Evolutionary conservation across 305 asterid genomes (phyloP).

Genomic region (Fraxinus platypoda): DNA sequence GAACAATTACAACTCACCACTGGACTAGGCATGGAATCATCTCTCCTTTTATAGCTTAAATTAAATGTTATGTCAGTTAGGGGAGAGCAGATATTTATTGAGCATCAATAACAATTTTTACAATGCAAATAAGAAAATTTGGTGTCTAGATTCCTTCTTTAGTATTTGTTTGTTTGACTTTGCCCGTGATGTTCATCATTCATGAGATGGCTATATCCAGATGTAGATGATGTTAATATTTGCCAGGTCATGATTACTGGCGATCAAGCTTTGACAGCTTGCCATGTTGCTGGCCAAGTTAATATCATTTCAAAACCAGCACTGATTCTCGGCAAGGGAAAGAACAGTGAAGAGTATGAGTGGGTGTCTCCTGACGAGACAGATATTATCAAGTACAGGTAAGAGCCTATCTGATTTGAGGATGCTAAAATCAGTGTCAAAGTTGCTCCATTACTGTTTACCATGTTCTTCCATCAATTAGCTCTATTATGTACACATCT

Average conservation of each 20-base stretch:
- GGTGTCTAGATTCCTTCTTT: not conserved
- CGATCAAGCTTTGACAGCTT: constrained; percentile 99
- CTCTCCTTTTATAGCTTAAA: not conserved
- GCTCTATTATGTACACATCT: constrained; percentile 3
- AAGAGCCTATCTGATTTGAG: constrained; percentile 18
- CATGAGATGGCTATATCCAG: not conserved
- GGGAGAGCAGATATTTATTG: not conserved
- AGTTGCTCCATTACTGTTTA: constrained; percentile 15
- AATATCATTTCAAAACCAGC: constrained; percentile 85
- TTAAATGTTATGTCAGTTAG: not conserved
- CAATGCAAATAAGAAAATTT: not conserved
- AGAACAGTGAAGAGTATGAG: constrained; percentile 54
- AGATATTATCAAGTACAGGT: constrained; percentile 58
- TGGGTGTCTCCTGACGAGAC: constrained; percentile 97
- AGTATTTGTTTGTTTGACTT: not conserved
- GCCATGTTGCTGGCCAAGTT: constrained; percentile 98
- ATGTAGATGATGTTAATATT: constrained; percentile 12
- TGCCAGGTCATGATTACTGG: constrained; percentile 97
- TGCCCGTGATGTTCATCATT: not conserved
- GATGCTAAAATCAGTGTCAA: not conserved
- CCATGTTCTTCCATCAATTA: constrained; percentile 5
- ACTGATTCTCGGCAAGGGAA: constrained; percentile 63
- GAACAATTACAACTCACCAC: not conserved
- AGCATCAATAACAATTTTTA: not conserved
- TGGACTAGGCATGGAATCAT: not conserved